These are phyloP conservation scores for Pseudopyricularia cyperi DNA, from an alignment of 2,329 filamentous ascomycete genomes.

Conservation along the genomic window DNA sequence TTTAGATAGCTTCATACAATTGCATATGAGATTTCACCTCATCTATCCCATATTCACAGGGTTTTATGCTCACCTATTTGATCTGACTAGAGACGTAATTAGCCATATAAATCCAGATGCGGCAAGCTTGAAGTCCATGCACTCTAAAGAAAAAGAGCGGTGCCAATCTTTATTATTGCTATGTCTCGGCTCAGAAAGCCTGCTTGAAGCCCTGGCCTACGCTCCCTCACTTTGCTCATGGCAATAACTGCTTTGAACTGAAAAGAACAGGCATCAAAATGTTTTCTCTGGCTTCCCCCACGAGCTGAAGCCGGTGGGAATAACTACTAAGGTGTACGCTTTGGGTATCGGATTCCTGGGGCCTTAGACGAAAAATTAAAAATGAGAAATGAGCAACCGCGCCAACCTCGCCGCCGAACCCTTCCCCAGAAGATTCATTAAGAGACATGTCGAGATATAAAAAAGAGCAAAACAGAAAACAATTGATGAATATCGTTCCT, in stretches of 20 bases:
- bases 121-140: too few relatives aligned
- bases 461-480: neutral
- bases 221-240: too few relatives aligned
- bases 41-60: neutral
- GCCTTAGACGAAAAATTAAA: conserved; percentile 24
- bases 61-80: neutral
- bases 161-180: too few relatives aligned
- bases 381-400: conserved; percentile 42
- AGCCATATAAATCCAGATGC: too few relatives aligned
- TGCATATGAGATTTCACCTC: neutral
- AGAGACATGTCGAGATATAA: neutral
- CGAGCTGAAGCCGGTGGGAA: neutral
- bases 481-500: too few relatives aligned
- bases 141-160: too few relatives aligned
- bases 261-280: neutral
- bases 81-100: too few relatives aligned
- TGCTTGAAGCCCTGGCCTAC: too few relatives aligned
- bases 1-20: too few relatives aligned
- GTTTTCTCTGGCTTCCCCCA: neutral
- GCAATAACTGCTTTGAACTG: too few relatives aligned
- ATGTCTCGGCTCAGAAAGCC: too few relatives aligned
- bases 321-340: neutral
- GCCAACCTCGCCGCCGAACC: neutral
- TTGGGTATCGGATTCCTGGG: neutral
- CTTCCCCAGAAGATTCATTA: neutral